Evolutionary conservation across 192 early-diverging fungal genomes (phyloP).

Genomic region (Linnemannia elongata): DNA sequence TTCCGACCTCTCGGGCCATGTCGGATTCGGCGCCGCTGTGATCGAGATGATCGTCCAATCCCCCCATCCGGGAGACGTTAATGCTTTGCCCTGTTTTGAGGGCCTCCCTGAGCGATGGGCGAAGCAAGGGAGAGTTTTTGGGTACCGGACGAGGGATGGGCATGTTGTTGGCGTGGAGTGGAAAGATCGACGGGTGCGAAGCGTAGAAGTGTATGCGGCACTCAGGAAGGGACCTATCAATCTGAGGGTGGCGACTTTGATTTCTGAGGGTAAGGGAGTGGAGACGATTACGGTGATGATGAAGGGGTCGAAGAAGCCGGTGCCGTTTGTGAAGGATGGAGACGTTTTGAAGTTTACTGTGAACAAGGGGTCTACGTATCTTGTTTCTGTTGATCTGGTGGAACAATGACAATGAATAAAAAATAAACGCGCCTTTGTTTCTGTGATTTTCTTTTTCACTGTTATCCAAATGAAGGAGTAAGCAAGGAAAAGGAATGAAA

Average conservation of each 20-base stretch:
- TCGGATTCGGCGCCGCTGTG: constrained; percentile 12
- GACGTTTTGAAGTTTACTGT: background rate
- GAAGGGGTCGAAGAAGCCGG: constrained; percentile 6
- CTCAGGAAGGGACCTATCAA: background rate
- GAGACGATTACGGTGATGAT: background rate
- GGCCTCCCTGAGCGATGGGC: constrained; percentile 14
- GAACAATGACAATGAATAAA: background rate
- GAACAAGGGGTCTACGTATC: constrained; percentile 12
- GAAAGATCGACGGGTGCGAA: background rate
- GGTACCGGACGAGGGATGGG: constrained; percentile 13
- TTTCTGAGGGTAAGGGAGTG: background rate
- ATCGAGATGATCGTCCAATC: constrained; percentile 20
- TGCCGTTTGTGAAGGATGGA: background rate
- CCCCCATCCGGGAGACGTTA: background rate
- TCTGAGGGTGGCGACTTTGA: background rate
- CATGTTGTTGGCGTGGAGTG: constrained; percentile 1
- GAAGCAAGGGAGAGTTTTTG: background rate
- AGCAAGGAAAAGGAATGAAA: background rate
- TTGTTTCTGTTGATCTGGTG: background rate
- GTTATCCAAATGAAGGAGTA: background rate
- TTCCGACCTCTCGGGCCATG: constrained; percentile 3
- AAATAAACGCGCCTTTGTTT: background rate
- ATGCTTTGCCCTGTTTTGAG: background rate
- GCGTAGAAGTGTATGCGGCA: background rate
- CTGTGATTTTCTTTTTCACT: too few species aligned